A percentile compares a stretch with the other conserved stretches of the same genome.
phyloP scores from a whole-genome alignment of 2,329 filamentous ascomycete species.

The Rhynchosporium agropyri region DNA sequence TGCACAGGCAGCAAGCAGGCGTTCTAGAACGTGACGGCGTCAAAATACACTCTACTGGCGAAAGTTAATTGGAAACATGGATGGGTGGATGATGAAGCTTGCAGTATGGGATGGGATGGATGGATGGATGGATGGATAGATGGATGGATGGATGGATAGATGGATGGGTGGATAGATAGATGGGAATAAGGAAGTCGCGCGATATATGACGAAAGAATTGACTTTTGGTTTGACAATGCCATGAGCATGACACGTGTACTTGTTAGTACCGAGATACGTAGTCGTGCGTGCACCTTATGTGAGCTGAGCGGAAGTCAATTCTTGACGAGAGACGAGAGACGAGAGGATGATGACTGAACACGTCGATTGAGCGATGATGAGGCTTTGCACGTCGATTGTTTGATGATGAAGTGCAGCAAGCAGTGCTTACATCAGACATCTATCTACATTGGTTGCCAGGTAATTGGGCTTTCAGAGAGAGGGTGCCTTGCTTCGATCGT shows the following conservation, averaged over 20 bases:
- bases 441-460: neutral
- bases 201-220: constrained; percentile 2
- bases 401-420: neutral
- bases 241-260: constrained; percentile 12
- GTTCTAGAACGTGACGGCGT: neutral
- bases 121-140: too few species aligned
- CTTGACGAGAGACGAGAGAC: too few species aligned
- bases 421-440: too few species aligned
- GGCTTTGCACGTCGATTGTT: neutral
- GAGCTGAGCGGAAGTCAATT: neutral
- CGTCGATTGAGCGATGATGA: neutral
- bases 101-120: too few species aligned
- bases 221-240: neutral
- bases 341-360: neutral
- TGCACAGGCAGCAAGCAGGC: neutral
- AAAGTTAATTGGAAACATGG: neutral
- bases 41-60: neutral
- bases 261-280: constrained; percentile 5
- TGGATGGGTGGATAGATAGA: too few species aligned
- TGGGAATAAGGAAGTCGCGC: neutral
- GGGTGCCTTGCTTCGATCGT: too few species aligned
- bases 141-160: too few species aligned
- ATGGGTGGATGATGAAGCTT: too few species aligned
- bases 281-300: neutral
- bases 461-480: too few species aligned